Evolutionary conservation across 176 grass and related monocot species (phyloP), one percentile per base, ranked within the genome.

Genomic region (Triticum timopheevii): DNA sequence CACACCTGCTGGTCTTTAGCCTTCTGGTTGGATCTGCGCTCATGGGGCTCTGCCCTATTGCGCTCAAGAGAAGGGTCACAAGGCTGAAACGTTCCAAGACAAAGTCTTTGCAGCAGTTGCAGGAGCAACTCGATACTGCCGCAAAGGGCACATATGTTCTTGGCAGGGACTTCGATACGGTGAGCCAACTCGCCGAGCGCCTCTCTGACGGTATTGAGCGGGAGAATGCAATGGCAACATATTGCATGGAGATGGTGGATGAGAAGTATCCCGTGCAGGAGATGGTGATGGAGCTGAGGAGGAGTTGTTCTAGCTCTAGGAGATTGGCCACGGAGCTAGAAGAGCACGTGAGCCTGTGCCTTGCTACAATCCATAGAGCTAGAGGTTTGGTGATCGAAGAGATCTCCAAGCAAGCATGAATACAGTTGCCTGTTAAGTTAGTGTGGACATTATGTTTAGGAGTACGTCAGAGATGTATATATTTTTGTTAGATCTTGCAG

Each of bases 101-200:
- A 3, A 2, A 23, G 28, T 59, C 66, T 4, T 17, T 92, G 66
- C 42, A 42, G 56, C 73, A 49, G 24, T 28, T 92, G 52, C 73
- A 44, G 34, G 86, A 89, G 27, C 90, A 92, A 49, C 87, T 92
- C 9, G 87, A 92, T 24, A 44, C 66, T 7, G 87, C 86, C 13
- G 90, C 90, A 17, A 92, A 92, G 83, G 87, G 90, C 4, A 89
- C 86, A 2, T 92, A 80, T 38, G 87, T 92, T 15, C 83, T 92
- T 7, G 83, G 84, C 33, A 78, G 73, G 44, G 79, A 86, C 79
- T 71, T 92, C 7, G 90, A 92, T 47, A 92, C 83, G 52, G 83
- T 92, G 65, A 92, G 73, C 66, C 73, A 78, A 1, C 87, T 92
- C 0, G 79, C 88, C 2, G 79, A 49, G 58, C 72, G 79, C 52